Conservation (phyloP, 192 early-diverging fungal genomes). For the Coemansia sp. region DNA sequence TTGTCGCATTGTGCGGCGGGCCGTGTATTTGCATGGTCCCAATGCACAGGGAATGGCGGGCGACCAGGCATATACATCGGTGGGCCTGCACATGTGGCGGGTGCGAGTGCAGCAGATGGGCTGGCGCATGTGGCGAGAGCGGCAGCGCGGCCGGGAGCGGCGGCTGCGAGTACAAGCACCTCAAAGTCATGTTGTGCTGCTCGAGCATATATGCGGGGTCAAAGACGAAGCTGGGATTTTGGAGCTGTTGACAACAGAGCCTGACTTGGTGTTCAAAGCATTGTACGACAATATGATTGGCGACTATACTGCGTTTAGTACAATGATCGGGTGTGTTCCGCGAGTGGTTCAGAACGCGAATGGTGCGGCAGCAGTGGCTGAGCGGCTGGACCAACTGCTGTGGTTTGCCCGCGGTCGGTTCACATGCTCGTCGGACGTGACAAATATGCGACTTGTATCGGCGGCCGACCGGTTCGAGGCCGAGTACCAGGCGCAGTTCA, state of each 20-base stretch:
- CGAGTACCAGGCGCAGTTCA: slow-evolving; percentile 19
- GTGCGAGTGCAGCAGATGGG: slow-evolving; percentile 39
- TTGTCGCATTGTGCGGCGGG: slow-evolving; percentile 46
- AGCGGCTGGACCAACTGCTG: slow-evolving; percentile 49
- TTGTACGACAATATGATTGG: slow-evolving; percentile 27
- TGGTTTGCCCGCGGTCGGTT: slow-evolving; percentile 44
- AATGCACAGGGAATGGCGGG: slow-evolving; percentile 6
- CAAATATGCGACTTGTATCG: slow-evolving; percentile 27
- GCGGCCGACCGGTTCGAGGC: slow-evolving; percentile 32
- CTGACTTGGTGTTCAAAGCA: slow-evolving; percentile 50
- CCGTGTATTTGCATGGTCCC: slow-evolving; percentile 26
- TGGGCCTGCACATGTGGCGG: slow-evolving; percentile 38
- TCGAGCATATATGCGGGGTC: slow-evolving; percentile 31
- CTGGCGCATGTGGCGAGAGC: slow-evolving; percentile 37
- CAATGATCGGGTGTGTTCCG: slow-evolving; percentile 7
- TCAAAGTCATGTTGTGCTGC: slow-evolving; percentile 22
- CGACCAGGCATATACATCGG: slow-evolving; percentile 25
- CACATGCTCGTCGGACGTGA: slow-evolving; percentile 8
- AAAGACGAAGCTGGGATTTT: slow-evolving; percentile 22
- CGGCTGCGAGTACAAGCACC: slow-evolving; percentile 26
- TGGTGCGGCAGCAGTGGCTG: slow-evolving; percentile 13
- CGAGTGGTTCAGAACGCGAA: not conserved
- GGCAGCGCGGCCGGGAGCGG: slow-evolving; percentile 26
- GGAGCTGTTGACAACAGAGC: slow-evolving; percentile 25
- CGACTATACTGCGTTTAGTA: slow-evolving; percentile 23